Conservation (phyloP, 352 stramenopile genomes). For the Plasmopara muralis region DNA sequence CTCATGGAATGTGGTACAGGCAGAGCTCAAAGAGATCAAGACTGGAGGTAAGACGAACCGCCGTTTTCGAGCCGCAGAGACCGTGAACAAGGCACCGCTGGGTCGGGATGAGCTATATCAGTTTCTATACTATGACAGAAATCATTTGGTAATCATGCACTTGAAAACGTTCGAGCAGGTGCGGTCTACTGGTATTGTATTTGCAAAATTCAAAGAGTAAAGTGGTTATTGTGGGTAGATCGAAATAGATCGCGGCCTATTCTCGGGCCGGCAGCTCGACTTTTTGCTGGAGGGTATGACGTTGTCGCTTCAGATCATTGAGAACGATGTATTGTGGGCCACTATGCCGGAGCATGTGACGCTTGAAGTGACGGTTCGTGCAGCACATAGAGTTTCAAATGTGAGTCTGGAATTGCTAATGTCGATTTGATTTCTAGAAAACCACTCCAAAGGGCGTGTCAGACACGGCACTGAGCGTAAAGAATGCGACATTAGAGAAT, state of each 20-base stretch:
- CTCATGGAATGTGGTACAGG: constrained; percentile 24
- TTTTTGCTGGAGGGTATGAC: constrained; percentile 76
- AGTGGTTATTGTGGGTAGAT: constrained; percentile 30
- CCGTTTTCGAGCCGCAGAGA: constrained; percentile 77
- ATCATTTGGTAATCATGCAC: constrained; percentile 82
- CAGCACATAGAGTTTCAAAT: not conserved
- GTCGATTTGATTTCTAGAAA: constrained; percentile 28
- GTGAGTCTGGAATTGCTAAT: constrained; percentile 2
- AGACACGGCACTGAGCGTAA: constrained; percentile 70
- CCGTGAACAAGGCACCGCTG: constrained; percentile 67
- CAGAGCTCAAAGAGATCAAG: constrained; percentile 83
- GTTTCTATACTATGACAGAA: constrained; percentile 75
- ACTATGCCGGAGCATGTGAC: constrained; percentile 82
- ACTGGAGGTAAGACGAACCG: constrained; percentile 78
- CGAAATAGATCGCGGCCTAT: constrained; percentile 63
- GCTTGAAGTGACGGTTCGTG: constrained; percentile 55
- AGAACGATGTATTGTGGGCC: constrained; percentile 77
- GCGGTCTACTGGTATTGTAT: not conserved
- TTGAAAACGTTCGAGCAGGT: constrained; percentile 79
- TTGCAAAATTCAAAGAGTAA: constrained; percentile 1
- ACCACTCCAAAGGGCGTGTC: constrained; percentile 73
- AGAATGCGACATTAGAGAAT: constrained; percentile 77
- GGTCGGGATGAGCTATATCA: constrained; percentile 70
- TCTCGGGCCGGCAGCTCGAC: constrained; percentile 66
- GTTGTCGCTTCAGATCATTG: constrained; percentile 78